phyloP scores from a whole-genome alignment of 768 basidiomycete genomes.

The Daedalea quercina region DNA sequence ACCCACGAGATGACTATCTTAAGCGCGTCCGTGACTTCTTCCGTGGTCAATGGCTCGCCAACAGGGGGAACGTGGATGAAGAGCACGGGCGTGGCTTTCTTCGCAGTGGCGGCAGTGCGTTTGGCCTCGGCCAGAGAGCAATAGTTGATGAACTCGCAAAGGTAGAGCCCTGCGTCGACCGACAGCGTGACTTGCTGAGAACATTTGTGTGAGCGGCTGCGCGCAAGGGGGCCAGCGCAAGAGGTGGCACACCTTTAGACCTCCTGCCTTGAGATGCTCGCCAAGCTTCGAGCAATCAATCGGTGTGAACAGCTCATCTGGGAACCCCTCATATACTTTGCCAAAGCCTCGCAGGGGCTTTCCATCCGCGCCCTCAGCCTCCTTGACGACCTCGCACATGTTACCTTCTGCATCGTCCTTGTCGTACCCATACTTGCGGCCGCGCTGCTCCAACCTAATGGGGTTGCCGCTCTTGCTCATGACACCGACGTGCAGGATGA shows the following conservation, averaged over 20 bases:
- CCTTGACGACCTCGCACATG: constrained; percentile 29
- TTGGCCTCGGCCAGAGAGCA: constrained; percentile 66
- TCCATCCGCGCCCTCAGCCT: constrained; percentile 4
- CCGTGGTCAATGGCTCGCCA: constrained; percentile 53
- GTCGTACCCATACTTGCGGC: constrained; percentile 61
- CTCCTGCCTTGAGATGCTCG: constrained; percentile 42
- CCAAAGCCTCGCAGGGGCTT: constrained; percentile 22
- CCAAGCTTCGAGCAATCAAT: constrained; percentile 51
- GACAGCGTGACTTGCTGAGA: constrained; percentile 60
- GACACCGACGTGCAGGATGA: constrained; percentile 66
- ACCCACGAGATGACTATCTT: constrained; percentile 58
- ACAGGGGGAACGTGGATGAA: constrained; percentile 71
- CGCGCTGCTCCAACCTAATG: constrained; percentile 52
- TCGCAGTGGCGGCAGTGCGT: constrained; percentile 22
- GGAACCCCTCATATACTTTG: constrained; percentile 42
- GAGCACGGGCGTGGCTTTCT: constrained; percentile 38
- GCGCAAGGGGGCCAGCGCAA: too few species aligned
- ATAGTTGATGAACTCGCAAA: constrained; percentile 74
- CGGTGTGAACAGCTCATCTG: constrained; percentile 51
- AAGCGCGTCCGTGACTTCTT: constrained; percentile 65
- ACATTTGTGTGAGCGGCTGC: too few species aligned
- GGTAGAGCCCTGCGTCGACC: constrained; percentile 68
- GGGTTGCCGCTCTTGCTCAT: constrained; percentile 47
- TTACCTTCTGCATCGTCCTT: constrained; percentile 58
- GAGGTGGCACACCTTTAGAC: constrained; percentile 34